phyloP scores from a whole-genome alignment of 1,139 yeast species.

The Insectozyma bohioensis region DNA sequence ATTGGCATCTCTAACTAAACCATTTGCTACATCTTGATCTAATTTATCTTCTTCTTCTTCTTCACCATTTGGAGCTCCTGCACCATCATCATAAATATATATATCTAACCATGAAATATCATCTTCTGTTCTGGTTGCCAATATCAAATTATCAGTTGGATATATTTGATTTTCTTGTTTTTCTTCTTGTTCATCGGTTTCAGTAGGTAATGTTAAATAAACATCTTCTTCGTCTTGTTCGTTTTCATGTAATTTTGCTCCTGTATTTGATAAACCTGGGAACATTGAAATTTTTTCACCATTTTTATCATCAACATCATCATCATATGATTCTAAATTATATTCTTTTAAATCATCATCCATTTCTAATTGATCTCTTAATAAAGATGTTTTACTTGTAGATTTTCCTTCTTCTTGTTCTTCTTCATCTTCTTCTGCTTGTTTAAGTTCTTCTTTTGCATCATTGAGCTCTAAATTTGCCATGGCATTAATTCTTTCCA shows the following conservation, averaged over 20 bases:
- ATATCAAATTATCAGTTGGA: constrained; percentile 85
- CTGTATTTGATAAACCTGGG: constrained; percentile 63
- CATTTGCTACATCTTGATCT: constrained; percentile 67
- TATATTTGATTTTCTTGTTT: constrained; percentile 81
- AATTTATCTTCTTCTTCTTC: constrained; percentile 62
- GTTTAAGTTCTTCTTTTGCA: constrained; percentile 61
- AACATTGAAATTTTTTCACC: constrained; percentile 61
- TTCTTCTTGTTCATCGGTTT: constrained; percentile 66
- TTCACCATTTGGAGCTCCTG: constrained; percentile 69
- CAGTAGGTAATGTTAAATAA: constrained; percentile 71
- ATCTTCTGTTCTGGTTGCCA: constrained; percentile 95
- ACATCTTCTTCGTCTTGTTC: constrained; percentile 54
- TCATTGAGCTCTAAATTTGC: constrained; percentile 81
- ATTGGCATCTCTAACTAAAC: constrained; percentile 67
- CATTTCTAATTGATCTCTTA: constrained; percentile 54
- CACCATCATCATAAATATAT: constrained; percentile 92
- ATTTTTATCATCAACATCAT: constrained; percentile 44
- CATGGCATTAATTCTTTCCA: constrained; percentile 84
- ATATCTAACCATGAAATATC: constrained; percentile 91
- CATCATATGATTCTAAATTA: constrained; percentile 82
- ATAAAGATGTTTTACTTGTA: constrained; percentile 18
- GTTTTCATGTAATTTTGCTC: constrained; percentile 50
- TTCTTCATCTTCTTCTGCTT: constrained; percentile 24
- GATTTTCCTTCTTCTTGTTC: constrained; percentile 19
- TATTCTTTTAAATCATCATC: constrained; percentile 89